These are phyloP conservation scores for Urostyla sp. DNA, from an alignment of 73 alveolate genomes.

Conservation along the genomic window DNA sequence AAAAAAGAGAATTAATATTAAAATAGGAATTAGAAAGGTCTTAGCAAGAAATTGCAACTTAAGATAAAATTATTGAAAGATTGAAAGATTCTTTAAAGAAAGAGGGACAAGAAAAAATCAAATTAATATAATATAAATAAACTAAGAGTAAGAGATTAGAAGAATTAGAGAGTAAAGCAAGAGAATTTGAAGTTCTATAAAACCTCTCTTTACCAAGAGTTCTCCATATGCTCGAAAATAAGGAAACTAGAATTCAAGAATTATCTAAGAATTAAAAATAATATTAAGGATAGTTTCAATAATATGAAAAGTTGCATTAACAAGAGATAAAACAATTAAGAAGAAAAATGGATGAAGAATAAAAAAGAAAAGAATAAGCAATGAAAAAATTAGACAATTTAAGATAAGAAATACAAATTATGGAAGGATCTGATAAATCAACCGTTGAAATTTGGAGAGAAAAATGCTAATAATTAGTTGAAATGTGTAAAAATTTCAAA, in stretches of 20 bases:
- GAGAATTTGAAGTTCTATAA: slow-evolving; percentile 55
- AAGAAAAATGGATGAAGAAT: slow-evolving; percentile 38
- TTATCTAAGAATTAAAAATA: background rate
- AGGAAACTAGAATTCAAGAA: slow-evolving; percentile 19
- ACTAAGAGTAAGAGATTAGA: slow-evolving; percentile 59
- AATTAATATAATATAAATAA: slow-evolving; percentile 39
- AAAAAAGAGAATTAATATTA: slow-evolving; percentile 52
- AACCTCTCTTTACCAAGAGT: slow-evolving; percentile 44
- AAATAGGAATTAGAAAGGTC: slow-evolving; percentile 35
- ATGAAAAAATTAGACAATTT: slow-evolving; percentile 53
- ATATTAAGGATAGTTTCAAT: slow-evolving; percentile 7
- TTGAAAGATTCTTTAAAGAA: slow-evolving; percentile 45
- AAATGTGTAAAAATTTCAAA: slow-evolving; percentile 65
- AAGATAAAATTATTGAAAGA: slow-evolving; percentile 47
- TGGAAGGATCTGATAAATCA: slow-evolving; percentile 62
- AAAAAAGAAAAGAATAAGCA: slow-evolving; percentile 53
- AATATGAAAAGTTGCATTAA: background rate
- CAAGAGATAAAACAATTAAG: slow-evolving; percentile 50
- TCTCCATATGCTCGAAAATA: slow-evolving; percentile 26
- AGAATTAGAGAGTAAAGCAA: slow-evolving; percentile 56
- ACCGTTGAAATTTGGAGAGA: slow-evolving; percentile 68
- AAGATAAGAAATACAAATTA: slow-evolving; percentile 57
- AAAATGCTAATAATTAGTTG: slow-evolving; percentile 58
- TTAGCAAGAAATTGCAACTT: slow-evolving; percentile 34
- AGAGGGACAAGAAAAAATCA: slow-evolving; percentile 36